Evolutionary conservation across 2,329 filamentous ascomycete species (phyloP), one percentile per base, ranked within the genome.

Genomic region (Phaeoacremonium minimum): DNA sequence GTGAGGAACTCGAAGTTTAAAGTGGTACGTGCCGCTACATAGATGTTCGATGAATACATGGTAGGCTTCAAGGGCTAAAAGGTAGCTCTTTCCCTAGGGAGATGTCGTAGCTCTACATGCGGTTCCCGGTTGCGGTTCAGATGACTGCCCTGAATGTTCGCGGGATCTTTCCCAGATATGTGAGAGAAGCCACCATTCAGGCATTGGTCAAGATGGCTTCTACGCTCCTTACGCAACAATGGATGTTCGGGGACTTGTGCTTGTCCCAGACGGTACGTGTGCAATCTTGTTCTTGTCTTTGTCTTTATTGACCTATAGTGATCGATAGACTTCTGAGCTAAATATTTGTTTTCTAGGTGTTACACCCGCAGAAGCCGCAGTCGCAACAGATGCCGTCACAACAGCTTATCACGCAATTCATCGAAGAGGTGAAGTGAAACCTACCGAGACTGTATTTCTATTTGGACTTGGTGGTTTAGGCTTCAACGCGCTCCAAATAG

Each of bases 121-220:
- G 2, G 50, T 57, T 15, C 53, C 56, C 7, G 55, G 60, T 8
- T 64, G 62, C 37, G 54, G 53, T 5, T 18, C 39, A 4, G 18
- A 37, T 4, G 44, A 46, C 15, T 66, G 61, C 43, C 35, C 53
- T 0, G 63, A 68, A 38, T 69, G 65, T 32, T 60, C 56, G 4
- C 53, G 58, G 1, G 59, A 63, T 26, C 41, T 68, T 1, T 39
- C 53, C 4, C 61, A 66, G 40, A 46, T 65, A 0, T 64, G 61
- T 33, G 52, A 60, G 32, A 35, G 30, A 18, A 52, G 61, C 0
- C 57, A 60, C 30, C 63, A 67, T 40, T 64, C 64, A 2, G 65
- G 65, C 0, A 65, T 69, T 15, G 64, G 65, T 0, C 61, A 66
- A 33, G 58, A 68, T 18, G 65, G 65, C 0, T 64, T 64, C 26